Evolutionary conservation across 352 stramenopile species (phyloP), one percentile per base, ranked within the genome.

Genomic region (Pythium utonaiense): DNA sequence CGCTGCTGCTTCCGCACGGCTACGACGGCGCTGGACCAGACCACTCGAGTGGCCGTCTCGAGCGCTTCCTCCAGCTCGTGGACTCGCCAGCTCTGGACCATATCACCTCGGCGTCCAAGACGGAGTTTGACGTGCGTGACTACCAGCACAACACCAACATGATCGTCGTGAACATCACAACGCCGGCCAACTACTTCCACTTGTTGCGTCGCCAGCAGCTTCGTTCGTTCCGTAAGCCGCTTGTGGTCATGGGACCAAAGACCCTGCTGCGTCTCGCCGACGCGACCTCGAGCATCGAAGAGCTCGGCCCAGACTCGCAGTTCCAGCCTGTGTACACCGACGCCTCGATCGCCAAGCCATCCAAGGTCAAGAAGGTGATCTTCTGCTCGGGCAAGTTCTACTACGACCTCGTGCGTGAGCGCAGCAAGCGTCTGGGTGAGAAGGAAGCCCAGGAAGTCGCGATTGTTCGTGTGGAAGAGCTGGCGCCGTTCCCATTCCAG

Each of bases 151-250:
- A 93, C 55, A 80, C 83, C 21, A 96, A 96, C 70, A 75, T 95
- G 54, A 90, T 93, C 54, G 84, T 96, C 10, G 76, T 79, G 42
- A 92, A 93, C 53, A 65, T 84, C 34, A 96, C 81, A 34, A 96
- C 86, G 16, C 94, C 96, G 1, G 95, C 95, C 34, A 98, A 98
- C 70, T 99, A 98, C 71, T 99, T 98, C 74, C 94, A 98, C 65
- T 77, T 95, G 60, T 75, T 99, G 57, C 89, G 94, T 64, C 88
- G 95, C 59, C 95, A 98, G 60, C 81, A 93, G 52, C 64, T 77
- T 7, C 85, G 83, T 6, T 33, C 62, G 22, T 95, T 90, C 74
- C 82, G 81, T 55, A 93, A 93, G 28, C 85, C 85, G 1, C 44
- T 88, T 10, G 71, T 92, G 21, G 74, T 88, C 19, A 91, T 95